phyloP scores from a whole-genome alignment of 2,329 filamentous ascomycete species.

The Lasiodiplodia sp. region DNA sequence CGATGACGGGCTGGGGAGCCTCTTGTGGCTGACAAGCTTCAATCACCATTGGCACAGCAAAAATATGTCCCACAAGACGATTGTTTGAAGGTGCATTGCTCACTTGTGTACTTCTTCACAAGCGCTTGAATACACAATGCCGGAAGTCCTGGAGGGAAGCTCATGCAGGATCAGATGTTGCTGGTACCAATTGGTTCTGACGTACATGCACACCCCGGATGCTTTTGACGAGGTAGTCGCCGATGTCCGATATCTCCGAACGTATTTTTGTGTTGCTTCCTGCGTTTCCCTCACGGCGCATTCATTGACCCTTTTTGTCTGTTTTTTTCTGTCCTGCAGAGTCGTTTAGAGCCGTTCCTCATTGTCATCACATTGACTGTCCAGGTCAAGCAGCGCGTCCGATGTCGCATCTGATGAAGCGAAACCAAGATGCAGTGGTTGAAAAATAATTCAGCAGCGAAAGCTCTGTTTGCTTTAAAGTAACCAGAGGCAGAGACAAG shows the following conservation, averaged over 20 bases:
- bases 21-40: neutral
- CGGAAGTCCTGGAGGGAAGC: too few relatives aligned
- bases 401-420: neutral
- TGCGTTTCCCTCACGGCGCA: neutral
- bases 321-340: neutral
- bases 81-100: too few relatives aligned
- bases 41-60: too few relatives aligned
- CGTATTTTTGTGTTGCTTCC: neutral
- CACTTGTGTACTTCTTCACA: too few relatives aligned
- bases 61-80: too few relatives aligned
- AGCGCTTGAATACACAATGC: too few relatives aligned
- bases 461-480: too few relatives aligned
- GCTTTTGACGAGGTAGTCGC: conserved; percentile 4
- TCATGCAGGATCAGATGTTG: too few relatives aligned
- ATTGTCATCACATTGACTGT: neutral
- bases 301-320: neutral
- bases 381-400: neutral
- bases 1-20: neutral
- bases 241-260: conserved; percentile 9
- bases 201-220: neutral
- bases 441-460: too few relatives aligned
- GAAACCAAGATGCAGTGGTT: too few relatives aligned
- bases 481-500: neutral
- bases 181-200: too few relatives aligned
- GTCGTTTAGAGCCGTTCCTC: neutral